Evolutionary conservation across 805 yeast species (phyloP).

Genomic region (Candida andamanensis): DNA sequence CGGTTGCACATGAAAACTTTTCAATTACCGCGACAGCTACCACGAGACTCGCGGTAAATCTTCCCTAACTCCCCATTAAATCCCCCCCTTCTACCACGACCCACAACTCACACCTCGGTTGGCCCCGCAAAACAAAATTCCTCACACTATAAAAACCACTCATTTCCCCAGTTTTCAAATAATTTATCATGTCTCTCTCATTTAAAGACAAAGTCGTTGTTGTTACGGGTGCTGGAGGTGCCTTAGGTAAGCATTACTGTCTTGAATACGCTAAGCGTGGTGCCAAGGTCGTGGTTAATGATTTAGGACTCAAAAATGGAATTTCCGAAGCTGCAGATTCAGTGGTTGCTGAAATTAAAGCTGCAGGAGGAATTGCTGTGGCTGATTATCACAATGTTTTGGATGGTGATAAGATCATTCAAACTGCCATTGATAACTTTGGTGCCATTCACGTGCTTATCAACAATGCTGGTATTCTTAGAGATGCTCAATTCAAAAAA

Average conservation of each 20-base stretch:
- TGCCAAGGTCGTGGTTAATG: constrained; percentile 93
- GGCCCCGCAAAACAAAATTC: constrained; percentile 6
- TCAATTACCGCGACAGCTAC: too few relatives aligned
- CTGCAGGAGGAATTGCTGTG: constrained; percentile 79
- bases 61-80: too few relatives aligned
- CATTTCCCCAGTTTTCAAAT: constrained; percentile 1
- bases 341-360: constrained; percentile 78
- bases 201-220: constrained; percentile 86
- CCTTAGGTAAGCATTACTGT: constrained; percentile 86
- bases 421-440: constrained; percentile 79
- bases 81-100: too few relatives aligned
- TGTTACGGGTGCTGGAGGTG: constrained; percentile 97
- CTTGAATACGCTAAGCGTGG: constrained; percentile 84
- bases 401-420: constrained; percentile 77
- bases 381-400: constrained; percentile 91
- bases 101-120: too few relatives aligned
- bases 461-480: constrained; percentile 92
- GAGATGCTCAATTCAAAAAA: constrained; percentile 82
- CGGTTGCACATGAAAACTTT: too few relatives aligned
- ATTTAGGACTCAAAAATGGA: constrained; percentile 79
- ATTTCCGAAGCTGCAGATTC: constrained; percentile 75
- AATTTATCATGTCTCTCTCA: constrained; percentile 25
- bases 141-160: constrained; percentile 2
- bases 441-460: constrained; percentile 86
- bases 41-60: too few relatives aligned